A percentile compares a stretch with the other conserved stretches of the same genome.
Evolutionary conservation across 805 yeast species (phyloP).

Genomic region (Kuraishia piskuri): DNA sequence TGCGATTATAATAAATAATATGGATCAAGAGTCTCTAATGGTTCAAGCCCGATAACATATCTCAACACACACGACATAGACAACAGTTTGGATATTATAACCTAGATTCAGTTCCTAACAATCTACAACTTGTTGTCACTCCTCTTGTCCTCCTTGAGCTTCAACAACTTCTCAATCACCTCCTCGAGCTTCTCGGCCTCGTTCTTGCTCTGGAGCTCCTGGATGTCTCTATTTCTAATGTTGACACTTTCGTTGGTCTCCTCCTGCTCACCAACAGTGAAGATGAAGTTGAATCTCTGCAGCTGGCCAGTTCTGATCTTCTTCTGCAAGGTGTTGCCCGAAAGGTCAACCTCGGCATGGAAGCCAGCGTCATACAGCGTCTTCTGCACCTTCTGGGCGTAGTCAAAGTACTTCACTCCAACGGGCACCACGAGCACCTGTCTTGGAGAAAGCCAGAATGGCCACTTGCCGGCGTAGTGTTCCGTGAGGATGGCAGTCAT

Average conservation of each 20-base stretch:
- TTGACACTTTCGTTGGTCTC: slow-evolving; percentile 72
- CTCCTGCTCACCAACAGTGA: slow-evolving; percentile 96
- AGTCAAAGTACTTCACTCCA: slow-evolving; percentile 86
- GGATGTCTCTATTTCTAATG: slow-evolving; percentile 93
- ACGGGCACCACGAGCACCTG: slow-evolving; percentile 95
- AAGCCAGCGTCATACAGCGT: slow-evolving; percentile 64
- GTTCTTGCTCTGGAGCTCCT: slow-evolving; percentile 87
- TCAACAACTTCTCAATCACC: slow-evolving; percentile 61
- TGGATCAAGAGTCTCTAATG: too few species aligned
- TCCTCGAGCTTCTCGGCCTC: slow-evolving; percentile 68
- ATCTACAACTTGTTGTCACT: slow-evolving; percentile 44
- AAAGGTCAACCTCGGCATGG: slow-evolving; percentile 86
- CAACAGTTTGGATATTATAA: too few species aligned
- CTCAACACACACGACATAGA: too few species aligned
- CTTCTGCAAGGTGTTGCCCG: slow-evolving; percentile 96
- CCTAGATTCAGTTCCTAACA: too few species aligned
- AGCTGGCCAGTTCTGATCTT: slow-evolving; percentile 96
- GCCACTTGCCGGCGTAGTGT: slow-evolving; percentile 99
- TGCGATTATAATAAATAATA: not conserved
- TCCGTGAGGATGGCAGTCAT: slow-evolving; percentile 98
- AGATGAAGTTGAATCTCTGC: slow-evolving; percentile 89
- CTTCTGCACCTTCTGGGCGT: slow-evolving; percentile 77
- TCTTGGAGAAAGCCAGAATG: slow-evolving; percentile 99
- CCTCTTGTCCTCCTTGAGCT: slow-evolving; percentile 69
- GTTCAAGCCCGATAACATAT: too few species aligned